Percentiles rank a stretch among this genome's conserved stretches.
phyloP scores from a whole-genome alignment of 2,329 filamentous ascomycete genomes.

The Zymoseptoria ardabiliae region DNA sequence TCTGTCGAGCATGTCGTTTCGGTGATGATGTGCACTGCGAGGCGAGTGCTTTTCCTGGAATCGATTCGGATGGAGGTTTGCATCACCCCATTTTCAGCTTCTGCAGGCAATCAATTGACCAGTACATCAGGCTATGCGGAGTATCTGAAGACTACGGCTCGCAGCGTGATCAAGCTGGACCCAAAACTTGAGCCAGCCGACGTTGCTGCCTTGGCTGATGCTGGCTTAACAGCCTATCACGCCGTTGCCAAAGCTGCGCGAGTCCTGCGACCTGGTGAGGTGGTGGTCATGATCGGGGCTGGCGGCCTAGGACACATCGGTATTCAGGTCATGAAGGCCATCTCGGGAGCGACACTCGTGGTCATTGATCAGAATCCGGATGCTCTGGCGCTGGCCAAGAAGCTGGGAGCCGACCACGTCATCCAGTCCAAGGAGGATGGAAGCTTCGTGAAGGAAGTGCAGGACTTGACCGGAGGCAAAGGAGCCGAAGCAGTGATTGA shows the following conservation, averaged over 20 bases:
- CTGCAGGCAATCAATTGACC: not conserved
- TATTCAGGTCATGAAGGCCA: constrained; percentile 22
- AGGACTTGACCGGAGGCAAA: constrained; percentile 17
- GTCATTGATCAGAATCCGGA: constrained; percentile 20
- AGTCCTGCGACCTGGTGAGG: constrained; percentile 18
- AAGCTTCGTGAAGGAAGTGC: constrained; percentile 20
- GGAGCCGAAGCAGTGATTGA: constrained; percentile 23
- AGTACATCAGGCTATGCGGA: constrained; percentile 15
- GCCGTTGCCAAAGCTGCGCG: constrained; percentile 19
- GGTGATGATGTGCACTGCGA: constrained; percentile 24
- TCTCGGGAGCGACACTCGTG: constrained; percentile 20
- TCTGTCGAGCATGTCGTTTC: constrained; percentile 21
- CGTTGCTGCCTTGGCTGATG: constrained; percentile 22
- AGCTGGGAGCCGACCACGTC: constrained; percentile 21
- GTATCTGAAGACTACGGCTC: constrained; percentile 20
- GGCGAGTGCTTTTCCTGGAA: constrained; percentile 18
- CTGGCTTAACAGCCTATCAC: constrained; percentile 22
- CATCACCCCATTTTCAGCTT: not conserved
- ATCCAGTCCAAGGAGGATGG: constrained; percentile 13
- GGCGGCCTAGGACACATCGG: constrained; percentile 21
- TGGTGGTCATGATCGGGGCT: constrained; percentile 21
- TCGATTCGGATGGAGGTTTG: constrained; percentile 19
- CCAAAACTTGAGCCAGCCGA: constrained; percentile 20
- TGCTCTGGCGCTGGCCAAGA: constrained; percentile 19
- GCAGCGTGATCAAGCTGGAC: constrained; percentile 23